Base-by-base conservation (phyloP, 306 rosid species). In the Crotalaria pallida region DNA sequence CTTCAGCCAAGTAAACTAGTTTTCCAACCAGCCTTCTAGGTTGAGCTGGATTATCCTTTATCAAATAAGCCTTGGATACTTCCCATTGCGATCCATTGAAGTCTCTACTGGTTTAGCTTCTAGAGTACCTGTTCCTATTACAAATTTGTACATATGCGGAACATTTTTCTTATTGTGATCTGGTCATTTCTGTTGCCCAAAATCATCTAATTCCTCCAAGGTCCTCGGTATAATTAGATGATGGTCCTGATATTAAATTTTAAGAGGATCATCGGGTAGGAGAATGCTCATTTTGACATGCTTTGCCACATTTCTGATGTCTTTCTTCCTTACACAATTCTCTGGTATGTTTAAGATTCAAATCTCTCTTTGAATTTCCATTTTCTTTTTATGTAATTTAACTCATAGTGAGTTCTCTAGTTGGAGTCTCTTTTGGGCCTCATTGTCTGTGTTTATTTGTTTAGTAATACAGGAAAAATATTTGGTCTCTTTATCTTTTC, bases 1-100 rank as follows among this genome's bases (percentile, higher is more conserved):
- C 36, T 69, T 36, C 71, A 38, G 24, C 52, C 62, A 47, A 72
- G 41, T 72, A 72, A 31, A 17, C 56, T 15, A 45, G 11, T 45
- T 43, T 71, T 57, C 27, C 44, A 15, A 23, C 24, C 36, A 22
- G 48, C 18, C 18, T 40, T 55, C 13, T 55, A 5, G 48, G 33
- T 11, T 58, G 43, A 19, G 63, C 43, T 58, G 22, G 23, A 15
- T 29, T 36, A 3, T 36, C 43, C 8, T 8, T 36, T 58, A 58
- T 58, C 22, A 8, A 58, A 29, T 13, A n/a, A n/a, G 3, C 29
- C 63, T 10, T 4, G 11, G n/a, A 11, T 10, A 2, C 36, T 31
- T 31, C 36, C 36, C 36, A 31, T 6, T 31, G 2, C 7, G 36
- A 31, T 31, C 36, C 36, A 5, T 31, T 43, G 48, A 17, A 3